A percentile compares a stretch with the other conserved stretches of the same genome.
phyloP scores from a whole-genome alignment of 2,329 filamentous ascomycete species.

The Diplodia mutila region DNA sequence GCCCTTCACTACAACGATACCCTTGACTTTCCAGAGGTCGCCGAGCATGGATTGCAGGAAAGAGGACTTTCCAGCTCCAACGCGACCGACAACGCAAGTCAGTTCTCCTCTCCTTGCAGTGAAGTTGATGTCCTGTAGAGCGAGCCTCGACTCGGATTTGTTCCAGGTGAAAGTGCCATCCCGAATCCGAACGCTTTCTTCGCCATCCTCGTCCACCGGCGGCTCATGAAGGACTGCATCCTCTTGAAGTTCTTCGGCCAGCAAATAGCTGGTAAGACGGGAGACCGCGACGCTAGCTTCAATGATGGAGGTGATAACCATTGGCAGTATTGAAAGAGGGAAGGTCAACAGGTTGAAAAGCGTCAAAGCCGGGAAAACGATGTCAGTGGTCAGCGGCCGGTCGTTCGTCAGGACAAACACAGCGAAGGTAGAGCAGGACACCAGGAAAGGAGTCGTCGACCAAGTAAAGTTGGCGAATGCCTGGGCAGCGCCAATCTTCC shows the following conservation, averaged over 20 bases:
- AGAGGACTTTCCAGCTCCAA: conserved; percentile 95
- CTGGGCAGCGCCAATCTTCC: conserved; percentile 93
- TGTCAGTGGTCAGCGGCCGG: conserved; percentile 83
- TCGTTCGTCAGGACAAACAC: conserved; percentile 88
- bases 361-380: conserved; percentile 90
- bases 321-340: conserved; percentile 88
- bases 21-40: conserved; percentile 87
- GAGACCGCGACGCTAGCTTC: conserved; percentile 92
- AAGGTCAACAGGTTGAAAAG: conserved; percentile 97
- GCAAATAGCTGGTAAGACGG: conserved; percentile 82
- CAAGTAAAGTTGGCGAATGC: conserved; percentile 97
- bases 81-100: conserved; percentile 88
- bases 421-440: conserved; percentile 94
- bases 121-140: conserved; percentile 83
- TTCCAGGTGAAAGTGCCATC: conserved; percentile 96
- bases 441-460: conserved; percentile 95
- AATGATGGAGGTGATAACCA: conserved; percentile 97
- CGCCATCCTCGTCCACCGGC: conserved; percentile 73
- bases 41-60: conserved; percentile 86
- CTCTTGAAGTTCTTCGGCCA: conserved; percentile 84
- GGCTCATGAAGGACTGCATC: conserved; percentile 76
- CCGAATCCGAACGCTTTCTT: conserved; percentile 81
- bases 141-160: conserved; percentile 69
- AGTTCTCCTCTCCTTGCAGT: conserved; percentile 90
- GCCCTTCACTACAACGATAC: conserved; percentile 80